Conservation (phyloP, 2,329 filamentous ascomycete genomes). For the Aspergillus sp. region DNA sequence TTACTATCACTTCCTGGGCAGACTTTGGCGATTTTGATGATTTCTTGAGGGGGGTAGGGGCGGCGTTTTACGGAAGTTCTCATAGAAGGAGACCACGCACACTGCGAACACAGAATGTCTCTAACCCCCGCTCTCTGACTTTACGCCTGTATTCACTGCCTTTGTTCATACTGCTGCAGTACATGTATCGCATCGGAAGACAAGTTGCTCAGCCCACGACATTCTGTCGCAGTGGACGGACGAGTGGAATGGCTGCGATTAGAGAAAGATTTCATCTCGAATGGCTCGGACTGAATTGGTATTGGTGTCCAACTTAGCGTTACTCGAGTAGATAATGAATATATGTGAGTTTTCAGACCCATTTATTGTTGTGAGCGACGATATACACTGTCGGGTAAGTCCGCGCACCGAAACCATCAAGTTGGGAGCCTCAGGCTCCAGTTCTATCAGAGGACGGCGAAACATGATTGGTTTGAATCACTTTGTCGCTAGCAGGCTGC, state of each 20-base stretch:
- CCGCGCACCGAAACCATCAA: too few relatives aligned
- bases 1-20: slow-evolving; percentile 9
- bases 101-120: slow-evolving; percentile 19
- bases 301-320: slow-evolving; percentile 24
- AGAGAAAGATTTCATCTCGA: slow-evolving; percentile 20
- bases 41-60: slow-evolving; percentile 20
- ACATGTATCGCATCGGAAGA: slow-evolving; percentile 6
- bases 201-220: slow-evolving; percentile 5
- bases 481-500: too few relatives aligned
- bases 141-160: slow-evolving; percentile 15
- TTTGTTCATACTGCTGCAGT: slow-evolving; percentile 12
- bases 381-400: too few relatives aligned
- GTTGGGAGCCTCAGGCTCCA: too few relatives aligned
- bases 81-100: slow-evolving; percentile 36
- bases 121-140: slow-evolving; percentile 25
- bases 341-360: slow-evolving; percentile 15
- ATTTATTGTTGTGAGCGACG: too few relatives aligned
- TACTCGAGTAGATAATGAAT: slow-evolving; percentile 30
- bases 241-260: slow-evolving; percentile 16
- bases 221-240: slow-evolving; percentile 14
- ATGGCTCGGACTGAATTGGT: slow-evolving; percentile 20
- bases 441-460: too few relatives aligned
- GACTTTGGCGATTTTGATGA: slow-evolving; percentile 22
- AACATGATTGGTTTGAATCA: too few relatives aligned
- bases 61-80: slow-evolving; percentile 28